These are phyloP conservation scores for Schoenoplectus triqueter DNA, from an alignment of 202 grass and related monocot genomes.

Conservation along the genomic window DNA sequence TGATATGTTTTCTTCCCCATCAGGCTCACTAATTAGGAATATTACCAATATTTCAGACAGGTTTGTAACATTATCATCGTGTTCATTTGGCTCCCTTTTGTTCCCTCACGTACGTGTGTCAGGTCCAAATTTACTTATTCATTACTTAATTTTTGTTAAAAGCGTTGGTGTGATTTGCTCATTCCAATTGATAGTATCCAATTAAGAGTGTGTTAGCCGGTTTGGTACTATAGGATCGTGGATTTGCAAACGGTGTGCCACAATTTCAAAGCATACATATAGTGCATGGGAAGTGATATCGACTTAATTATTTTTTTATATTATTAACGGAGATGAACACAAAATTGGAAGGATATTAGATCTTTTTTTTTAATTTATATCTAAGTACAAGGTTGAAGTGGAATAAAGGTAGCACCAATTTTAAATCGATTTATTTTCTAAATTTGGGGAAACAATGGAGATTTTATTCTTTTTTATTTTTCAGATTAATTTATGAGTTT, in stretches of 20 bases:
- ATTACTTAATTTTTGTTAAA: background rate
- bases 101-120: background rate
- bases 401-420: too few species aligned
- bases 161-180: background rate
- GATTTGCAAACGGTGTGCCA: too few species aligned
- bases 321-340: too few species aligned
- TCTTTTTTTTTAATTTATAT: too few species aligned
- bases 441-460: too few species aligned
- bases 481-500: too few species aligned
- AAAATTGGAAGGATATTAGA: too few species aligned
- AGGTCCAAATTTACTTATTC: background rate
- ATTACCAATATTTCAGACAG: constrained; percentile 27
- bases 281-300: background rate
- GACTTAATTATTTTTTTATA: too few species aligned
- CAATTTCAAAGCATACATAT: background rate
- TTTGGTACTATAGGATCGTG: too few species aligned
- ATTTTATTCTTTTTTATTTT: too few species aligned
- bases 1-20: constrained; percentile 20
- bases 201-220: background rate
- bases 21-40: constrained; percentile 38
- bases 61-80: background rate
- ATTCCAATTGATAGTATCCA: background rate
- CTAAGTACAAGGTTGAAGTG: too few species aligned
- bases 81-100: background rate
- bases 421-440: too few species aligned